Base-by-base conservation (phyloP, 148 eudicot genomes). In the Arbutus unedo region DNA sequence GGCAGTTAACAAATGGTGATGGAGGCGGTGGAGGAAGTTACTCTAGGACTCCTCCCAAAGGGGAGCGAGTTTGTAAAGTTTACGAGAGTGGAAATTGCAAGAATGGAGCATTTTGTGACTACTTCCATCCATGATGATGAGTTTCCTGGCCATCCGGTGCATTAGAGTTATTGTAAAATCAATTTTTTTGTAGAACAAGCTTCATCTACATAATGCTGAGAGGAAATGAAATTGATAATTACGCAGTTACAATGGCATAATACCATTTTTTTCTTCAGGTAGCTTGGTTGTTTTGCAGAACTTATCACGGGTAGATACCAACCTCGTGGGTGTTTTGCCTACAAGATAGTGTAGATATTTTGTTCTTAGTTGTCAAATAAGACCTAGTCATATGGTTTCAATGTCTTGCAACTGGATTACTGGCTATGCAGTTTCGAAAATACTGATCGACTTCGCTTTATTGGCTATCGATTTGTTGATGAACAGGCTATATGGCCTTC, bases 31-130 rank as follows among this genome's bases (percentile, higher is more conserved):
- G 90, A 53, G 91, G 91, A 71, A 92, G 93, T 31, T 85, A 86
- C 68, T 82, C 87, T 0, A 86, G 90, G 86, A 85, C 91, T 19
- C 80, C 87, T 23, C 91, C 83, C 5, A 88, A 87, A 86, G 98
- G 93, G 82, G 92, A 88, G 86, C 91, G 98, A 67, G 88, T 92
- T 23, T 94, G 98, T 88, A 94, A 92, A 88, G 92, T 94, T 78
- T 90, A 88, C 67, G 95, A 86, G 87, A 90, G 90, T 77, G 96
- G 98, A 83, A 86, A 84, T 78, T 94, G 98, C 87, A 92, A 77
- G 85, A 91, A 83, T 80, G 98, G 98, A 76, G 92, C 98, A 59
- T 88, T 89, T 75, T 94, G 98, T 84, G 91, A 86, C 85, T 90
- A 90, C 81, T 89, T 89, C 86, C 98, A 94, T 84, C 98, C 93